These are phyloP conservation scores for Mycena crocata DNA, from an alignment of 768 basidiomycete genomes.

Conservation along the genomic window DNA sequence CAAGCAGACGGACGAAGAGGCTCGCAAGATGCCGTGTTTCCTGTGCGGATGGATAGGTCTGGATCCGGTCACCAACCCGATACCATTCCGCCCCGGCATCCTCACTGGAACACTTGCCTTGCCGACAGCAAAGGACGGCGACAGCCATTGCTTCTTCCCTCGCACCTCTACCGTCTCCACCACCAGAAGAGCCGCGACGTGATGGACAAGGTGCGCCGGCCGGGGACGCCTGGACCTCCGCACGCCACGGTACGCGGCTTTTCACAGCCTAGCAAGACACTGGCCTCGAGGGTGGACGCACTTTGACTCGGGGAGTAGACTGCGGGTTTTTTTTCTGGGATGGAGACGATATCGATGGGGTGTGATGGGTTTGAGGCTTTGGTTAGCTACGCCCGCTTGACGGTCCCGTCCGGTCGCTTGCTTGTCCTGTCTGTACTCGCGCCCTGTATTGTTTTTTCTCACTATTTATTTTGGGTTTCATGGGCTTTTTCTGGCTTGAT, in stretches of 20 bases:
- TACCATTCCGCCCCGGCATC: neutral
- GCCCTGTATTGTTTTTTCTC: neutral
- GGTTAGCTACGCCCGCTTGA: neutral
- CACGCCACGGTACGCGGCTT: constrained; percentile 3
- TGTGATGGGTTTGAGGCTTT: neutral
- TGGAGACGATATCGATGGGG: neutral
- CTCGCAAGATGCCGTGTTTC: neutral
- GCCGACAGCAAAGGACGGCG: neutral
- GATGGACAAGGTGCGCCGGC: neutral
- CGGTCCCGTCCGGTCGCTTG: neutral
- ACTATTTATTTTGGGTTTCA: neutral
- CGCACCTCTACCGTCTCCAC: neutral
- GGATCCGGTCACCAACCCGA: neutral
- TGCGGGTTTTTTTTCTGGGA: neutral
- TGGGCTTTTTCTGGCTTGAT: too few species aligned
- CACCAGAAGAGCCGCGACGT: neutral
- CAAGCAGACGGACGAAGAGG: neutral
- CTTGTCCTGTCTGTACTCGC: neutral
- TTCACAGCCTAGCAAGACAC: constrained; percentile 1
- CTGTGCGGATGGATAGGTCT: neutral
- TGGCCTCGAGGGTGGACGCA: constrained; percentile 10
- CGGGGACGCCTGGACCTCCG: neutral
- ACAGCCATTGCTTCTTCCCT: neutral
- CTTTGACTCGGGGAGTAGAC: neutral
- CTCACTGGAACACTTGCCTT: neutral